These are phyloP conservation scores for Acanthamoeba sp. DNA, from an alignment of 208 protist species.

Conservation along the genomic window DNA sequence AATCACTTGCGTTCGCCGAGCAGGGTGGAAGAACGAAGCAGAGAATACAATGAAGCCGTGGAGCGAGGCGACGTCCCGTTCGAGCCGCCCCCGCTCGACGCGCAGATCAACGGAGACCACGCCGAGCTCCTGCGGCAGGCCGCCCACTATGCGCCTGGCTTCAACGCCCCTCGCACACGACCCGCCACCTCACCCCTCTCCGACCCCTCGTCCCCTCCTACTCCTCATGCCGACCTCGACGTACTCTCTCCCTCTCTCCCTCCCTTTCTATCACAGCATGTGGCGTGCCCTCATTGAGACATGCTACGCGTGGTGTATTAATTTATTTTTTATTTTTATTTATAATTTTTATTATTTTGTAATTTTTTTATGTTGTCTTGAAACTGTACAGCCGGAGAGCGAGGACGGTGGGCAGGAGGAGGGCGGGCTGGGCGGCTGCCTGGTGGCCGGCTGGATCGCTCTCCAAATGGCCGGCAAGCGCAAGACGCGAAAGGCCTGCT, in stretches of 20 bases:
- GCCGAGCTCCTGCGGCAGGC: conserved; percentile 30
- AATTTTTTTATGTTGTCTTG: no score
- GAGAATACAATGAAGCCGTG: conserved; percentile 6
- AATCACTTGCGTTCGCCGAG: background rate
- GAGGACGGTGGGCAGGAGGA: background rate
- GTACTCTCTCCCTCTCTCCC: background rate
- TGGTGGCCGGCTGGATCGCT: background rate
- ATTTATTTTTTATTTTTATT: no score
- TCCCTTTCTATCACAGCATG: no score
- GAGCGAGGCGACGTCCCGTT: conserved; percentile 43
- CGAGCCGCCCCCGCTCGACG: conserved; percentile 55
- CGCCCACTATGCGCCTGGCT: background rate
- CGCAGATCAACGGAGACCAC: conserved; percentile 41
- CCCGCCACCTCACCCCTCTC: background rate
- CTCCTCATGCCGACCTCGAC: background rate
- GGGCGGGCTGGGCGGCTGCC: background rate
- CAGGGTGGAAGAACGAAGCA: background rate
- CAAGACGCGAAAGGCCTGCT: conserved; percentile 45
- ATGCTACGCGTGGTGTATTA: no score
- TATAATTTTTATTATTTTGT: no score
- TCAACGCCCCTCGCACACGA: background rate
- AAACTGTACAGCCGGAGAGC: no score
- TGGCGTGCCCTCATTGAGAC: no score
- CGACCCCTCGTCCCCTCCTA: background rate
- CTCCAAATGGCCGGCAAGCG: conserved; percentile 63